phyloP scores from a whole-genome alignment of 768 basidiomycete genomes.

The Tylopilus plumbeoviolaceoides region DNA sequence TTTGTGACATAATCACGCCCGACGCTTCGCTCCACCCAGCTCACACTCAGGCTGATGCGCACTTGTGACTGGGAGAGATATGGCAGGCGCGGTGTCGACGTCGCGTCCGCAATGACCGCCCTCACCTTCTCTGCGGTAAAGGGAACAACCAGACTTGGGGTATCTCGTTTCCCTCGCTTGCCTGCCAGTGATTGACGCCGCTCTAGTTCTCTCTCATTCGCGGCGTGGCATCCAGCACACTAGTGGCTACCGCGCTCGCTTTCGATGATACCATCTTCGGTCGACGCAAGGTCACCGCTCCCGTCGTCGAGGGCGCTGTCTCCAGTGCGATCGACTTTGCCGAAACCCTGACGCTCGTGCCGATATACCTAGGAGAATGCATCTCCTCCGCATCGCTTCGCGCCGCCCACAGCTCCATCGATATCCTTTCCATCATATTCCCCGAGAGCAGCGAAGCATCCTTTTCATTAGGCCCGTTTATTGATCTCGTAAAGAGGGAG shows the following conservation, averaged over 20 bases:
- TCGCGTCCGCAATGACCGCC: constrained; percentile 60
- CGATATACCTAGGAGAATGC: constrained; percentile 71
- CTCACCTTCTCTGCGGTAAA: constrained; percentile 67
- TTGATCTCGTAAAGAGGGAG: constrained; percentile 74
- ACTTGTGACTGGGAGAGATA: constrained; percentile 37
- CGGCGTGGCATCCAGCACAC: constrained; percentile 52
- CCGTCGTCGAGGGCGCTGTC: constrained; percentile 54
- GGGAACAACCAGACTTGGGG: constrained; percentile 63
- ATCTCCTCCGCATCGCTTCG: constrained; percentile 70
- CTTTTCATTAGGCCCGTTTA: constrained; percentile 77
- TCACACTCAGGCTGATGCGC: constrained; percentile 24
- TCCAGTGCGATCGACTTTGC: constrained; percentile 58
- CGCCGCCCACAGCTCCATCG: constrained; percentile 73
- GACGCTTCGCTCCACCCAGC: neutral
- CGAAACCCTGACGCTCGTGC: constrained; percentile 70
- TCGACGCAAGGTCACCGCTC: constrained; percentile 53
- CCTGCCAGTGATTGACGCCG: neutral
- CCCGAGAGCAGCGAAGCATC: constrained; percentile 75
- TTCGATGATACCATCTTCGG: constrained; percentile 69
- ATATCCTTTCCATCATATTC: constrained; percentile 67
- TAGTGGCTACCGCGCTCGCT: constrained; percentile 53
- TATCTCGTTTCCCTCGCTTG: constrained; percentile 26
- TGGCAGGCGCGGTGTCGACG: constrained; percentile 57
- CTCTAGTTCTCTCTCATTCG: constrained; percentile 66
- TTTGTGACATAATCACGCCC: constrained; percentile 20